Conservation (phyloP, 805 yeast species). For the Clavispora vitiphila region DNA sequence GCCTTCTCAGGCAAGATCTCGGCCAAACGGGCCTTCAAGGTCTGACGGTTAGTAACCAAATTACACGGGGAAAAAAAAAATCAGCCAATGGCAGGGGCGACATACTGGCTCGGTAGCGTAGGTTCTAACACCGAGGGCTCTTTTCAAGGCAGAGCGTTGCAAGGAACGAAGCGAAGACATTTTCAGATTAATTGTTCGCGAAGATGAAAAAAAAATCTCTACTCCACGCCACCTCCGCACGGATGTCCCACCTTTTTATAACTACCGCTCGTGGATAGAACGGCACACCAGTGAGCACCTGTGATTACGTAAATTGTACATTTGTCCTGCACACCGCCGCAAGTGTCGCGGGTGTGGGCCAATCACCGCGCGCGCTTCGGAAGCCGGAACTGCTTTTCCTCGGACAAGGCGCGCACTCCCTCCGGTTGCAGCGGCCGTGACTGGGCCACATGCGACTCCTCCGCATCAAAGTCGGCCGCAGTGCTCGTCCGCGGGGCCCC, state of each 20-base stretch:
- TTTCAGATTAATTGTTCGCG: constrained; percentile 3
- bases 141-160: constrained; percentile 28
- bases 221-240: constrained; percentile 1
- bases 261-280: neutral
- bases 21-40: constrained; percentile 91
- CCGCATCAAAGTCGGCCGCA: too few species aligned
- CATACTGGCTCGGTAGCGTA: constrained; percentile 21
- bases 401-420: constrained; percentile 2
- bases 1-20: constrained; percentile 87
- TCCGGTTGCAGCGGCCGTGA: constrained; percentile 1
- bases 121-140: constrained; percentile 18
- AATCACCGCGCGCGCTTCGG: constrained; percentile 3
- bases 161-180: constrained; percentile 35
- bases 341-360: constrained; percentile 2
- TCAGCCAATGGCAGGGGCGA: constrained; percentile 5
- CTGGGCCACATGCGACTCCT: neutral
- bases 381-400: constrained; percentile 1
- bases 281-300: constrained; percentile 1
- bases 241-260: constrained; percentile 10
- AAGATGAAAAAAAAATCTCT: constrained; percentile 3
- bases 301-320: constrained; percentile 2
- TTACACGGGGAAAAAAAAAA: neutral
- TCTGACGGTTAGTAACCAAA: constrained; percentile 32
- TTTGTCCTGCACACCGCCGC: neutral
- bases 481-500: too few species aligned